Base-by-base conservation (phyloP, 176 grass and related monocot genomes). In the Typha latifolia region DNA sequence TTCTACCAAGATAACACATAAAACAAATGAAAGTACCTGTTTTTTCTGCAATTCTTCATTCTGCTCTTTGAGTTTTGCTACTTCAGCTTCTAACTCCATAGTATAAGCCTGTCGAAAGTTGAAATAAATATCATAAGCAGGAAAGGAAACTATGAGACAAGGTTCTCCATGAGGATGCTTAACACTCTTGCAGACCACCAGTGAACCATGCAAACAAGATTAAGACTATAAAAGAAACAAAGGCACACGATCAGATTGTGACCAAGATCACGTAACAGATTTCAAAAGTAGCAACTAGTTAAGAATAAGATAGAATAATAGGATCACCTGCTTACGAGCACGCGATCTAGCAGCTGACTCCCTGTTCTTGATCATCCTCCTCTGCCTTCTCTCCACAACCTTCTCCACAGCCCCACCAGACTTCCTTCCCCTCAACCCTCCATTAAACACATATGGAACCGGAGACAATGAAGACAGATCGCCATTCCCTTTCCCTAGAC, bases 291-390 rank as follows among this genome's bases (percentile, higher is more conserved):
- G 16, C 53, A 59, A 8, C 53, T 59, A 3, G 8, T 59, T 19
- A 59, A 59, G 53, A 59, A 21, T 3, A 10, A 22, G 20, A 59
- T 10, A 0, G n/a, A 59, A 59, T 70, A 51, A 68, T 26, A 23
- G 26, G 15, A 48, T 15, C 1, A 95, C 90, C 90, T 90, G 90
- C 80, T 95, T 95, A 51, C 90, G 86, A 14, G 90, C 86, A 0
- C 90, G 80, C 9, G 90, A 95, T 63, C 90, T 90, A 0, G 90
- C 86, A 0, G 90, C 90, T 0, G 86, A 90, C 64, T 94, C 90
- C 78, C 90, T 89, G 82, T 94, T 94, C 82, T 94, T 94, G 77
- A 94, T 94, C 90, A 94, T 94, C 77, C 90, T 89, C 77, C 82
- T 89, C 77, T 94, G 90, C 63, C 85, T 83, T 70, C 90, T 83